A percentile compares a stretch with the other conserved stretches of the same genome.
Evolutionary conservation across 768 basidiomycete species (phyloP).

Genomic region (Lactifluus echinatus): DNA sequence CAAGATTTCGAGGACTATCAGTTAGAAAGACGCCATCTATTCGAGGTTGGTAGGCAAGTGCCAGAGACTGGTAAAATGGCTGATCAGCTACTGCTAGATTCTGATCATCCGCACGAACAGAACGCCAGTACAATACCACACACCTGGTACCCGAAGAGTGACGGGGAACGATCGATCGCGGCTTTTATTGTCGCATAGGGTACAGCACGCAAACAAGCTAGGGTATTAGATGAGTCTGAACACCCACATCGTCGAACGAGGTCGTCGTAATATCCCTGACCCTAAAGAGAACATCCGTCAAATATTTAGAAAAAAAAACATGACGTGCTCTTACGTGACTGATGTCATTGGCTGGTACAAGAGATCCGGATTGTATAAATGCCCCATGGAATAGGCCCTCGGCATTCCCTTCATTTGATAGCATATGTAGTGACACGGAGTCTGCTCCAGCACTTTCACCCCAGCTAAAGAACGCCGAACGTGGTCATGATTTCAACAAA

Average conservation of each 20-base stretch:
- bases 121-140: not conserved
- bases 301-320: not conserved
- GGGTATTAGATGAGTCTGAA: constrained; percentile 27
- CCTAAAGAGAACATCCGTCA: not conserved
- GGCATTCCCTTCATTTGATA: constrained; percentile 31
- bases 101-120: not conserved
- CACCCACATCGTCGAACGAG: constrained; percentile 34
- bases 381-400: constrained; percentile 29
- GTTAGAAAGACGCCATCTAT: too few relatives aligned
- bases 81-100: not conserved
- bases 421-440: constrained; percentile 35
- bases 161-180: constrained; percentile 28
- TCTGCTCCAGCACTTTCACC: constrained; percentile 49
- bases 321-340: constrained; percentile 28
- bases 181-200: constrained; percentile 26
- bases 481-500: not conserved
- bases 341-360: constrained; percentile 25
- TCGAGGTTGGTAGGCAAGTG: constrained; percentile 30
- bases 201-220: too few relatives aligned
- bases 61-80: constrained; percentile 19
- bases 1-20: too few relatives aligned
- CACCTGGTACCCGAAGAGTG: constrained; percentile 28
- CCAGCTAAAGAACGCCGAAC: constrained; percentile 27
- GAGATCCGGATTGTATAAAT: constrained; percentile 27
- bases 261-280: constrained; percentile 34